A percentile compares a stretch with the other conserved stretches of the same genome.
phyloP scores from a whole-genome alignment of 306 rosid genomes.

The Citrullus colocynthis region DNA sequence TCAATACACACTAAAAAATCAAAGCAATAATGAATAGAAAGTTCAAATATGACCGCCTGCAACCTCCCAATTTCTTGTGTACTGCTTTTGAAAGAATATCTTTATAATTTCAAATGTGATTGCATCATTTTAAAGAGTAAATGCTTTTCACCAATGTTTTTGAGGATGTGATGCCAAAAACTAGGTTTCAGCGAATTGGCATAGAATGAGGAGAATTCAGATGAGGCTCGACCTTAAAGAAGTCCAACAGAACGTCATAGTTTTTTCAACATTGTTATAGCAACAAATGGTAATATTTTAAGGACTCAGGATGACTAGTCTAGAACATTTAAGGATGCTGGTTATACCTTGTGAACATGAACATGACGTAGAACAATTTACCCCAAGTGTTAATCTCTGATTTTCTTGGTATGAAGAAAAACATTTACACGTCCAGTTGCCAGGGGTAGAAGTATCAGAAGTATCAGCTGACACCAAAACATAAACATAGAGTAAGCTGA shows the following conservation, averaged over 20 bases:
- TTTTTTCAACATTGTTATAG: background rate
- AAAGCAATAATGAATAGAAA: background rate
- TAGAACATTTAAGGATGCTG: slow-evolving; percentile 14
- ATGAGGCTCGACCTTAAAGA: background rate
- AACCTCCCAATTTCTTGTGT: background rate
- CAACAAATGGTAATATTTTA: background rate
- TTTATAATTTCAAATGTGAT: background rate
- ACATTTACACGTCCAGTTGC: slow-evolving; percentile 73
- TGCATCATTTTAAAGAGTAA: background rate
- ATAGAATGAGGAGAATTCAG: background rate
- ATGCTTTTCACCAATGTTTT: background rate
- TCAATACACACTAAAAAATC: background rate
- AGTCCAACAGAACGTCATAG: background rate
- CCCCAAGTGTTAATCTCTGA: slow-evolving; percentile 28
- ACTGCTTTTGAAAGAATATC: background rate
- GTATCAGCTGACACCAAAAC: slow-evolving; percentile 35
- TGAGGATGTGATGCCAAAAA: background rate
- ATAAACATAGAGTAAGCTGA: slow-evolving; percentile 11
- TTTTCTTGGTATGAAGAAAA: slow-evolving; percentile 34
- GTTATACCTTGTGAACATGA: slow-evolving; percentile 66
- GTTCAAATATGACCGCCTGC: background rate
- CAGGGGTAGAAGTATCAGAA: slow-evolving; percentile 27
- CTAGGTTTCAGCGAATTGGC: background rate
- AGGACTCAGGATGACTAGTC: slow-evolving; percentile 10
- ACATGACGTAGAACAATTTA: slow-evolving; percentile 80